phyloP scores from a whole-genome alignment of 805 yeast genomes.

The Kregervanrija fluxuum region DNA sequence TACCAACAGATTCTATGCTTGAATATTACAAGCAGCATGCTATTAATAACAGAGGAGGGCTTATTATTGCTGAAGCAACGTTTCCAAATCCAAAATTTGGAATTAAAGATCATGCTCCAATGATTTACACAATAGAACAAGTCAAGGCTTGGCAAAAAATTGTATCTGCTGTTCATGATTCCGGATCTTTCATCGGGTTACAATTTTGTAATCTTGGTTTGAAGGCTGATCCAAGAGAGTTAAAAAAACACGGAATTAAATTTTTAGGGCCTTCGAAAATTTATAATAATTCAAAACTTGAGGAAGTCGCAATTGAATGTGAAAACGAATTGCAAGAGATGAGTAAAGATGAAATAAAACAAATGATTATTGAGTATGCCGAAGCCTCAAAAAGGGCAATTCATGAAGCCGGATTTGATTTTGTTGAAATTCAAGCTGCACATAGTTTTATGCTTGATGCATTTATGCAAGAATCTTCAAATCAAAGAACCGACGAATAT shows the following conservation, averaged over 20 bases:
- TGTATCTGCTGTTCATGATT: constrained; percentile 41
- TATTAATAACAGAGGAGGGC: constrained; percentile 44
- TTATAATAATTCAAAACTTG: constrained; percentile 29
- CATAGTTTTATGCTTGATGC: constrained; percentile 36
- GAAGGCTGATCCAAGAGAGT: constrained; percentile 28
- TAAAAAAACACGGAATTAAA: constrained; percentile 31
- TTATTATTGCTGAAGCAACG: constrained; percentile 46
- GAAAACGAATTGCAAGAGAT: constrained; percentile 41
- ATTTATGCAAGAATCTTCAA: constrained; percentile 29
- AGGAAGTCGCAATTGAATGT: constrained; percentile 28
- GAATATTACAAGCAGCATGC: constrained; percentile 52
- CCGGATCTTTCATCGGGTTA: constrained; percentile 36
- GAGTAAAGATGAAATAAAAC: constrained; percentile 33
- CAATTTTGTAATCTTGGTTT: constrained; percentile 51
- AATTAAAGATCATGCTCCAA: constrained; percentile 13
- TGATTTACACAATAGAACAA: constrained; percentile 34
- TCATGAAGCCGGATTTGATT: constrained; percentile 33
- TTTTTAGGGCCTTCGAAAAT: constrained; percentile 32
- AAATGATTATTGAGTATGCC: constrained; percentile 34
- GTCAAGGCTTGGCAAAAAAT: constrained; percentile 42
- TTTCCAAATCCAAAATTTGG: constrained; percentile 22
- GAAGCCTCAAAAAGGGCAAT: constrained; percentile 36
- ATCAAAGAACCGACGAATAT: constrained; percentile 35
- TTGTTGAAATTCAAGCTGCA: constrained; percentile 36
- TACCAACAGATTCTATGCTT: constrained; percentile 36